Evolutionary conservation across 2,329 filamentous ascomycete species (phyloP).

Genomic region (Colletotrichum sp.): DNA sequence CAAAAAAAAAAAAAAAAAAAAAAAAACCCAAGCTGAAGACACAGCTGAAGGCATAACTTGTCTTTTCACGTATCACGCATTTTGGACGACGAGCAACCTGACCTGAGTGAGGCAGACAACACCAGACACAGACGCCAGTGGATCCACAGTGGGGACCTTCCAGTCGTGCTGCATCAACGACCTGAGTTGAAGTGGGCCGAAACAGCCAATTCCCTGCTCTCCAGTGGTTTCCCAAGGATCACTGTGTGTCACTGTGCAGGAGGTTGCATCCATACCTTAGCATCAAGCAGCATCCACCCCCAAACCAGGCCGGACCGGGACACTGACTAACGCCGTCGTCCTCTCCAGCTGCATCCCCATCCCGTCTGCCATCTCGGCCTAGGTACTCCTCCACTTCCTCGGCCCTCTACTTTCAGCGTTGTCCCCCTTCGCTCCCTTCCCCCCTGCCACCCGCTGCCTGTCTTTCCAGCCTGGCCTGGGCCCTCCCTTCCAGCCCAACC

Average conservation of each 20-base stretch:
- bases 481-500: not conserved
- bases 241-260: conserved; percentile 21
- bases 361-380: not conserved
- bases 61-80: not conserved
- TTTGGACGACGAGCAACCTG: not conserved
- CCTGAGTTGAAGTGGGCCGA: conserved; percentile 1
- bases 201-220: conserved; percentile 16
- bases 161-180: not conserved
- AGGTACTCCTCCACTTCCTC: not conserved
- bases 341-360: not conserved
- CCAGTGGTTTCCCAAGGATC: conserved; percentile 5
- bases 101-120: not conserved
- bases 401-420: not conserved
- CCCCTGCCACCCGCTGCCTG: not conserved
- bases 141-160: not conserved
- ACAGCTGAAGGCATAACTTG: not conserved
- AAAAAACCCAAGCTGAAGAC: not conserved
- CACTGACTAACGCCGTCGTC: not conserved
- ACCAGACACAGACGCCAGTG: not conserved
- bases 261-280: conserved; percentile 5
- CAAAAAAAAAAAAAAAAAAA: not conserved
- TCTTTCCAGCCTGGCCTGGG: not conserved
- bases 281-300: conserved; percentile 14
- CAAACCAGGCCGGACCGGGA: conserved; percentile 11
- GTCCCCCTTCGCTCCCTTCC: not conserved